Percentiles rank a stretch among this genome's conserved stretches.
Conservation (phyloP, 106 monocot genomes). For the Dioscorea alata region DNA sequence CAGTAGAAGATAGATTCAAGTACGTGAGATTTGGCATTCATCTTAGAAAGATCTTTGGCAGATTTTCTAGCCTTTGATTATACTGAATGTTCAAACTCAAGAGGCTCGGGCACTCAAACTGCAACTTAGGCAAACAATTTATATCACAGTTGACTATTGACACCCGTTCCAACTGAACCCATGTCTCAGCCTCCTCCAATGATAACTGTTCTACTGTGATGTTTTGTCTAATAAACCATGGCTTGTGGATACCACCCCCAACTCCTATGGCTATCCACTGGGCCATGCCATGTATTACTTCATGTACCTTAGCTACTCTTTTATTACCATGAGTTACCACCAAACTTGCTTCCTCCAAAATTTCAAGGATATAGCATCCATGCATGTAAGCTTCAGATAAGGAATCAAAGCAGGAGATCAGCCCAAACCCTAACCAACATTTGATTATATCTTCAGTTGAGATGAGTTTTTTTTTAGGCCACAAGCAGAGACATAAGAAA, state of each 20-base stretch:
- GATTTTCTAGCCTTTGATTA: neutral
- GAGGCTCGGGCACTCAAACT: neutral
- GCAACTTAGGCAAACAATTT: neutral
- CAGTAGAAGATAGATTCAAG: slow-evolving; percentile 19
- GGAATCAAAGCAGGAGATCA: slow-evolving; percentile 2
- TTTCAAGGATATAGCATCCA: neutral
- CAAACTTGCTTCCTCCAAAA: slow-evolving; percentile 11
- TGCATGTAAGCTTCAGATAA: neutral
- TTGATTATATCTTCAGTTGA: slow-evolving; percentile 6
- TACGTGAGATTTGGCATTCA: slow-evolving; percentile 2
- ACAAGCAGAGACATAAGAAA: slow-evolving; percentile 21
- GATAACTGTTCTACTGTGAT: neutral
- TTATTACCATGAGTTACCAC: neutral
- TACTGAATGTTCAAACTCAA: neutral
- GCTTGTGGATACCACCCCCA: neutral
- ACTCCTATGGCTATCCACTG: slow-evolving; percentile 8
- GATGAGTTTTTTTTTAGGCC: slow-evolving; percentile 21
- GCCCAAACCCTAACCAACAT: slow-evolving; percentile 16
- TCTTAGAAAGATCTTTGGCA: neutral
- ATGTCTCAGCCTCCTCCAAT: neutral
- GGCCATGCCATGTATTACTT: slow-evolving; percentile 7
- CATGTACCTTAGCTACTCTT: slow-evolving; percentile 6
- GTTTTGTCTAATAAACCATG: neutral
- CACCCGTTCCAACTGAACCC: neutral
- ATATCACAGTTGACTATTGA: slow-evolving; percentile 1